Conservation (phyloP, 495 filamentous ascomycete genomes). For the Penicillium coprophilum region DNA sequence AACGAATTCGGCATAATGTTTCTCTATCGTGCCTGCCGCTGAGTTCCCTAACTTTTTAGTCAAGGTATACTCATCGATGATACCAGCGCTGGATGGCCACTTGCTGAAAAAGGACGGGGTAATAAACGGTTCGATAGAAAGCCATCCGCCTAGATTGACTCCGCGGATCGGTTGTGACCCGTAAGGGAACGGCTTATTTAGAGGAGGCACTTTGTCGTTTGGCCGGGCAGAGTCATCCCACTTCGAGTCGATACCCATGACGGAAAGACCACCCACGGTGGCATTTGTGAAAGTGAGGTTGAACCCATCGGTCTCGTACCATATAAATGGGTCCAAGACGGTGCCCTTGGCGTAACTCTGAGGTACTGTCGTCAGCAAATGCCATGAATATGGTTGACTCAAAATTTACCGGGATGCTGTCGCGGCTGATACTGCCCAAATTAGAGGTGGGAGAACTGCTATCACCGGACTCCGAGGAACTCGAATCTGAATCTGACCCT, state of each 20-base stretch:
- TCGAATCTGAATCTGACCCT: slow-evolving; percentile 25
- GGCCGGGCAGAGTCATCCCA: slow-evolving; percentile 83
- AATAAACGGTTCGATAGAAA: slow-evolving; percentile 92
- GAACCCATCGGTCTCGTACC: slow-evolving; percentile 89
- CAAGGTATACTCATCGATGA: slow-evolving; percentile 90
- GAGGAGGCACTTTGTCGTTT: slow-evolving; percentile 74
- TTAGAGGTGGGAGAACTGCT: slow-evolving; percentile 48
- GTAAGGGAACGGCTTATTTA: slow-evolving; percentile 72
- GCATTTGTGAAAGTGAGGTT: slow-evolving; percentile 90
- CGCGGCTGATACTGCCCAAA: slow-evolving; percentile 57
- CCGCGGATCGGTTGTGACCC: slow-evolving; percentile 77
- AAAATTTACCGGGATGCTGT: slow-evolving; percentile 58
- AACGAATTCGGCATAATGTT: slow-evolving; percentile 88
- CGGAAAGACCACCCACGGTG: slow-evolving; percentile 76
- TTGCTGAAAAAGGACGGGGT: slow-evolving; percentile 81
- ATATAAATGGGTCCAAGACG: slow-evolving; percentile 85
- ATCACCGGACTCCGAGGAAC: slow-evolving; percentile 28
- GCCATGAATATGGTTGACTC: not conserved
- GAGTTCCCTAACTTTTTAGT: slow-evolving; percentile 62
- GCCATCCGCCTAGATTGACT: slow-evolving; percentile 93
- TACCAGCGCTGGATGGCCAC: slow-evolving; percentile 58
- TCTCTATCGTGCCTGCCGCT: slow-evolving; percentile 66
- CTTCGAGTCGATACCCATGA: slow-evolving; percentile 84
- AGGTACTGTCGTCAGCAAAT: not conserved
- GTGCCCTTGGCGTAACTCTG: slow-evolving; percentile 64